phyloP scores from a whole-genome alignment of 2,329 filamentous ascomycete species.

The Hymenoscyphus repandus region DNA sequence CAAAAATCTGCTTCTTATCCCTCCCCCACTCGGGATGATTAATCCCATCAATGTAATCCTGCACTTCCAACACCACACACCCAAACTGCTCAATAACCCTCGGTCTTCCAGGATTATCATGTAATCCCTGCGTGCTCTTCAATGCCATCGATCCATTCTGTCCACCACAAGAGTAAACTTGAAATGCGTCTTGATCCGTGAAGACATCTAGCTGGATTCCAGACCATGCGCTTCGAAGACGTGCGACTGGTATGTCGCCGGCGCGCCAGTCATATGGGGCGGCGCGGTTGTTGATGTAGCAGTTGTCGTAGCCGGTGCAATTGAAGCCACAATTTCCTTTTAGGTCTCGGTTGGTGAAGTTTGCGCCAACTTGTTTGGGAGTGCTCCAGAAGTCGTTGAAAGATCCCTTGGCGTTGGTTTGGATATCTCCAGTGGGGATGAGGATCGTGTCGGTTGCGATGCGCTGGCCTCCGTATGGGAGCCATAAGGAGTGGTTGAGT shows the following conservation, averaged over 20 bases:
- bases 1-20: conserved; percentile 52
- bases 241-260: conserved; percentile 51
- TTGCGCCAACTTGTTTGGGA: conserved; percentile 73
- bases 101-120: conserved; percentile 47
- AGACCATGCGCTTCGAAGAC: conserved; percentile 66
- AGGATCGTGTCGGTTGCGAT: conserved; percentile 65
- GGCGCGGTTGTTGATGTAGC: conserved; percentile 62
- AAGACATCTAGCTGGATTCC: conserved; percentile 80
- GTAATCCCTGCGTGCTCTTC: conserved; percentile 65
- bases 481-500: conserved; percentile 66
- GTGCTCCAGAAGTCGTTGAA: conserved; percentile 79
- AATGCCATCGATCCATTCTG: conserved; percentile 66
- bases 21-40: conserved; percentile 87
- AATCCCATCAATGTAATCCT: conserved; percentile 92
- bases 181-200: conserved; percentile 80
- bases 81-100: conserved; percentile 69
- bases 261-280: conserved; percentile 60
- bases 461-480: conserved; percentile 68
- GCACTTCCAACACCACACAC: conserved; percentile 84
- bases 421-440: conserved; percentile 70
- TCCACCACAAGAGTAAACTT: conserved; percentile 78
- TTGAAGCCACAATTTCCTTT: conserved; percentile 70
- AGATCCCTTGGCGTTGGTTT: conserved; percentile 59
- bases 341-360: conserved; percentile 57
- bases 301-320: conserved; percentile 79